A percentile compares a stretch with the other conserved stretches of the same genome.
These are phyloP conservation scores for Quercus tomentella DNA, from an alignment of 331 rosid species.

Conservation along the genomic window DNA sequence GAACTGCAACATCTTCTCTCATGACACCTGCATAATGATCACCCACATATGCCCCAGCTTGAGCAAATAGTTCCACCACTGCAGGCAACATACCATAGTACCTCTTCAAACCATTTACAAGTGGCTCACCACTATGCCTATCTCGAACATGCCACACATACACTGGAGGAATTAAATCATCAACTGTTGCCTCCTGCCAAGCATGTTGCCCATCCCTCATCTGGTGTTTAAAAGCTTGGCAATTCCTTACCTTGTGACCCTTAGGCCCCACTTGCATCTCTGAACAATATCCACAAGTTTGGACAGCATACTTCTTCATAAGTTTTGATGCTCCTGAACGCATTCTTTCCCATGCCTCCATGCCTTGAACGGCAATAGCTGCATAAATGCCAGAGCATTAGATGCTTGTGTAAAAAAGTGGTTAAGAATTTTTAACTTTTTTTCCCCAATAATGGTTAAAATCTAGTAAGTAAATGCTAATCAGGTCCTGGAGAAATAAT, in stretches of 20 bases:
- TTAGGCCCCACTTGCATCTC: conserved; percentile 79
- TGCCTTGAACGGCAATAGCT: conserved; percentile 53
- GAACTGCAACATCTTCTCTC: conserved; percentile 66
- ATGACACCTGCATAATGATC: conserved; percentile 36
- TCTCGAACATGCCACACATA: conserved; percentile 59
- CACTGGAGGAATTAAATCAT: conserved; percentile 55
- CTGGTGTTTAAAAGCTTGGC: conserved; percentile 69
- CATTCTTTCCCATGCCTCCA: conserved; percentile 65
- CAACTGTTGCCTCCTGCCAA: conserved; percentile 62
- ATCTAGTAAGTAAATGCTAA: background rate
- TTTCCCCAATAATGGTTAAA: background rate
- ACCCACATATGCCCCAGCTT: conserved; percentile 47
- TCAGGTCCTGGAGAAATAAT: background rate
- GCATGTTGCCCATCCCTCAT: conserved; percentile 83
- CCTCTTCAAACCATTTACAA: conserved; percentile 47
- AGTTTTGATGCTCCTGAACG: conserved; percentile 49
- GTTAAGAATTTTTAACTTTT: background rate
- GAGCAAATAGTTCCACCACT: conserved; percentile 60
- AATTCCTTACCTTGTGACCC: conserved; percentile 63
- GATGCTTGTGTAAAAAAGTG: background rate
- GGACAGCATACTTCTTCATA: conserved; percentile 50
- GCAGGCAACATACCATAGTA: conserved; percentile 66
- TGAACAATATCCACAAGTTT: conserved; percentile 74
- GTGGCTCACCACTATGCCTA: conserved; percentile 31
- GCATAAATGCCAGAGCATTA: conserved; percentile 18